Evolutionary conservation across 306 rosid genomes (phyloP).

Genomic region (Quercus rubra): DNA sequence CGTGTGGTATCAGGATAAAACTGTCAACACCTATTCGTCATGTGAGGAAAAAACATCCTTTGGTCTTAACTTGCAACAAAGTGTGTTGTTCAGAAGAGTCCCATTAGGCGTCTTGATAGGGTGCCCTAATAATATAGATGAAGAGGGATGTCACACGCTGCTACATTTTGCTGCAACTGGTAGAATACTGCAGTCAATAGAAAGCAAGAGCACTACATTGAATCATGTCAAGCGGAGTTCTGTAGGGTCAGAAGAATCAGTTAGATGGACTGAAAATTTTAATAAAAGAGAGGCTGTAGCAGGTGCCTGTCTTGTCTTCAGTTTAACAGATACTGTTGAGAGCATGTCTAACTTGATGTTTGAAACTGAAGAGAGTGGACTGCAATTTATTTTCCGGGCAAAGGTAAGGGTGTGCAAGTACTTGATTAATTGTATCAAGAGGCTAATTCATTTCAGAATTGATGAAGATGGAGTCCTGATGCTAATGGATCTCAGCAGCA

Average conservation of each 20-base stretch:
- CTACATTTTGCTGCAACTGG: conserved; percentile 38
- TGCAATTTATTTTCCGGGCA: conserved; percentile 12
- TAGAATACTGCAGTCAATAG: conserved; percentile 17
- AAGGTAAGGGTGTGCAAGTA: conserved; percentile 17
- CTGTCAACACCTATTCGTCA: background rate
- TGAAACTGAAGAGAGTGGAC: conserved; percentile 28
- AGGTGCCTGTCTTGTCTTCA: conserved; percentile 35
- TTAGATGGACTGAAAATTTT: conserved; percentile 22
- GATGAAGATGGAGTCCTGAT: conserved; percentile 14
- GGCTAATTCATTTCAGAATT: conserved; percentile 29
- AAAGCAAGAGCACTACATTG: background rate
- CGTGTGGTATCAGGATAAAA: conserved; percentile 3
- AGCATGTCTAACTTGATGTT: conserved; percentile 31
- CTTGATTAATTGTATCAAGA: conserved; percentile 31
- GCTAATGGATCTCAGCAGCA: conserved; percentile 24
- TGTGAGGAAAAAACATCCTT: background rate
- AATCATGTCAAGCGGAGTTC: conserved; percentile 1
- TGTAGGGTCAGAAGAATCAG: background rate
- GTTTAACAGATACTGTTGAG: conserved; percentile 28
- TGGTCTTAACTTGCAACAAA: conserved; percentile 13
- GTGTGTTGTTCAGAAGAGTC: conserved; percentile 27
- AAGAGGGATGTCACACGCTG: conserved; percentile 31
- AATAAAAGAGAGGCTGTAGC: conserved; percentile 17
- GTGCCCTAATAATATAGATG: conserved; percentile 5
- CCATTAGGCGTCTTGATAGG: conserved; percentile 35